Evolutionary conservation across 2,329 filamentous ascomycete species (phyloP), one percentile per base, ranked within the genome.

Genomic region (Metarhizium rileyi): DNA sequence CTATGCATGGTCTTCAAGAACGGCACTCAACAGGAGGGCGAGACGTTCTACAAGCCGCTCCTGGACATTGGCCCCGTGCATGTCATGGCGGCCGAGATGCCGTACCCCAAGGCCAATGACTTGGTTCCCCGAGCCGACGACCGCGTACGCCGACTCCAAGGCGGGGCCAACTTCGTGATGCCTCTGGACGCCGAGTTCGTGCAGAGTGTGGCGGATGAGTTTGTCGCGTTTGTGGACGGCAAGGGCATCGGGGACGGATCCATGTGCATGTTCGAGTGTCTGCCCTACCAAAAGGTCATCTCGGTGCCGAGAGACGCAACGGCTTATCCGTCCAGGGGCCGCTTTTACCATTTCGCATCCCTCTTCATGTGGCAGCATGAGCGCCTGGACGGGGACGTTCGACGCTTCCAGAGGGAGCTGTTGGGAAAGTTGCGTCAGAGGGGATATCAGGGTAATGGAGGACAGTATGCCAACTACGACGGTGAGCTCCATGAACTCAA

Each of bases 281-380:
- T 52, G 3, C 38, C 50, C 5, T 12, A 26, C 7, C 56, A 59
- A 3, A 68, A 70, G 55, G 61, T 70, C 23, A 61, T 63, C 1
- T 56, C 62, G n/a, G 61, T 72, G 4, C 56, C 62, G 0, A 53
- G 62, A 1, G 52, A 61, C 2, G 65, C 62, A 1, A 76, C 68
- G 5, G 68, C 73, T 0, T 73, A 73, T 50, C 69, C 71, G 3
- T 73, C 70, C 52, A 65, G 73, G 4, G 71, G 69, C 7, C 57
- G 58, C 5, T 70, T 71, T 35, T 71, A 71, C 52, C 72, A 76
- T 44, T 67, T 67, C 1, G 60, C 70, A 47, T 63, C 70, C 2
- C 56, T 58, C 5, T 62, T 71, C 27, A 62, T 65, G 10, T 75
- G 73, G 72, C 62, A 63, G 1, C 63, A 70, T 35, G 35, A 58